Evolutionary conservation across 306 rosid genomes (phyloP), one percentile per base, ranked within the genome.

Genomic region (Abrus precatorius): DNA sequence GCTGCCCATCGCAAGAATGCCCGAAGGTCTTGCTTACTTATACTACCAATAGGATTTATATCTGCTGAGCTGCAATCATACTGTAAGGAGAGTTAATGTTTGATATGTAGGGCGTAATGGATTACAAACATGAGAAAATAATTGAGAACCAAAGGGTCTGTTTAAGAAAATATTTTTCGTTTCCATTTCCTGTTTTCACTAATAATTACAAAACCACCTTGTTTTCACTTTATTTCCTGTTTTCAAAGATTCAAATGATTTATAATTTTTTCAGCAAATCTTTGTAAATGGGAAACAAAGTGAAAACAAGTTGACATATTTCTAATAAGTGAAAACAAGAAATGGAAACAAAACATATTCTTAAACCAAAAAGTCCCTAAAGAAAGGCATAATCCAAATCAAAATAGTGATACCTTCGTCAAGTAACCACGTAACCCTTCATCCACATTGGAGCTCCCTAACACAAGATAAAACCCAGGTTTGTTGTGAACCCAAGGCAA

Each of bases 11-110:
- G 86, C 72, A 95, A 85, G 88, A 95, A 93, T 72, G 93, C 74
- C 76, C 98, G 87, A 54, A 95, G 91, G 80, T 95, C 98, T 86
- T 89, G 94, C 89, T 93, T 95, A 76, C 98, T 95, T 76, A 91
- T 89, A 87, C 98, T 93, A 60, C 96, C 97, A 20, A 95, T 95
- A 73, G 99, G 98, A 82, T 95, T 95, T 86, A 93, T 93, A 85
- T 93, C 98, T 14, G 97, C 99, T 48, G 99, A 83, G 81, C 98
- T 95, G 93, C 98, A 93, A 83, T 95, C 97, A 36, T 93, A 95
- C 99, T 95, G 85, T 7, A 48, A 47, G 62, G 34, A 80, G 72
- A 76, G 76, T 68, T 61, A 63, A 86, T 65, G 28, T 84, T 34
- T 52, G 75, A 72, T 71, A 14, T 70, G 3, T 40, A 70, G 40